These are phyloP conservation scores for Cinnamomum chago DNA, from an alignment of 164 flowering plant genomes.

Conservation along the genomic window DNA sequence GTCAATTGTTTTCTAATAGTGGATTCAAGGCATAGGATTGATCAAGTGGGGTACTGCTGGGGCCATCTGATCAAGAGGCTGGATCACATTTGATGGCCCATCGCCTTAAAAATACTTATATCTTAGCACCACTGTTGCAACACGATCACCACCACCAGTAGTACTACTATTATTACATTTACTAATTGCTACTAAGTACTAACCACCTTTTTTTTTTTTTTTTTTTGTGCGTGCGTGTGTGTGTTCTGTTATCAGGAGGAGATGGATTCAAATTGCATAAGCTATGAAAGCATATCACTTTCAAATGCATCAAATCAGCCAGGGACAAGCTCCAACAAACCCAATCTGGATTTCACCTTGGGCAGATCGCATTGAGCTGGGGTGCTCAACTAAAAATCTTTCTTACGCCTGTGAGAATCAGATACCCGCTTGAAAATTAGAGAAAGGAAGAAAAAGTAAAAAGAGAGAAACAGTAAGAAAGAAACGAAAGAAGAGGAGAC, in stretches of 20 bases:
- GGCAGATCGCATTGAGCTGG: conserved; percentile 62
- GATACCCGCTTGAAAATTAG: conserved; percentile 48
- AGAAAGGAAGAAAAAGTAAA: conserved; percentile 19
- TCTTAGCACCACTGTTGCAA: neutral
- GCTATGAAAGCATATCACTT: conserved; percentile 58
- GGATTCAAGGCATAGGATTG: neutral
- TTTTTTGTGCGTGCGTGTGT: too few relatives aligned
- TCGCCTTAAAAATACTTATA: neutral
- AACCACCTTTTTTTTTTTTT: neutral
- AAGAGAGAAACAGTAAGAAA: neutral
- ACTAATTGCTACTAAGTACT: neutral
- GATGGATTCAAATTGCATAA: conserved; percentile 47
- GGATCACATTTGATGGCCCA: neutral
- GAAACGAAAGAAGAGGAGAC: conserved; percentile 36
- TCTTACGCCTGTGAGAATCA: conserved; percentile 6
- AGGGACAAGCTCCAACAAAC: conserved; percentile 38
- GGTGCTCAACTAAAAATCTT: conserved; percentile 51
- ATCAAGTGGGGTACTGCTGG: neutral
- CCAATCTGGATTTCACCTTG: conserved; percentile 87
- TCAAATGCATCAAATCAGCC: conserved; percentile 40
- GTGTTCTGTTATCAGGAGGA: neutral
- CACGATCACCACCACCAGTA: neutral
- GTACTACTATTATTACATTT: neutral
- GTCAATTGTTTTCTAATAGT: neutral
- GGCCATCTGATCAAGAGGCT: neutral